These are phyloP conservation scores for Quillaja saponaria DNA, from an alignment of 306 rosid species.

Conservation along the genomic window DNA sequence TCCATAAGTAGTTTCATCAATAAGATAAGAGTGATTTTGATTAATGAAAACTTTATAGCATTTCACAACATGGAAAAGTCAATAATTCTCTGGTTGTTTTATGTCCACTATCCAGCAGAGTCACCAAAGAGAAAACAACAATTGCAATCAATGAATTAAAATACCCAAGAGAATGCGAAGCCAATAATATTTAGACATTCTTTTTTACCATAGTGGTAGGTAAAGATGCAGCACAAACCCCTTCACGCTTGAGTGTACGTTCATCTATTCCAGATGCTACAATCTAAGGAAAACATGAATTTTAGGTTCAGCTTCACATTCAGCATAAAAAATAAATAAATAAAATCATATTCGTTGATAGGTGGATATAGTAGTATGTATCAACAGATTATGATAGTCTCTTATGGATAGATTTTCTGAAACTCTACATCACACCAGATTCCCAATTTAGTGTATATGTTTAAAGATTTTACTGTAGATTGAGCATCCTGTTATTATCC, in stretches of 20 bases:
- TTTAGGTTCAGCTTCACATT: conserved; percentile 28
- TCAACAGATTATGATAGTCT: conserved; percentile 4
- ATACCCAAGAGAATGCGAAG: conserved; percentile 17
- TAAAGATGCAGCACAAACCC: conserved; percentile 97
- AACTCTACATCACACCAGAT: conserved; percentile 12
- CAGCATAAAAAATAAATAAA: neutral
- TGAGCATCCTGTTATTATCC: conserved; percentile 14
- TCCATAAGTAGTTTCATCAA: conserved; percentile 1
- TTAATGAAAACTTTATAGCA: no score
- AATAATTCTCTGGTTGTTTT: neutral
- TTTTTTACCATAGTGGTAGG: conserved; percentile 91
- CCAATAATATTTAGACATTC: conserved; percentile 1
- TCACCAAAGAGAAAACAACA: conserved; percentile 15
- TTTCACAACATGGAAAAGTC: no score
- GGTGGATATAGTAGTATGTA: conserved; percentile 12
- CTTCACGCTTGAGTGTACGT: conserved; percentile 97
- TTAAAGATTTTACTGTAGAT: conserved; percentile 5
- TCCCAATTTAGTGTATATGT: neutral
- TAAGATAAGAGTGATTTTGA: conserved; percentile 20
- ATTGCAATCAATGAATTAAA: conserved; percentile 4
- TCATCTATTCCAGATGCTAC: conserved; percentile 98
- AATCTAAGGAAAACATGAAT: conserved; percentile 52
- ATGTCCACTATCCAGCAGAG: conserved; percentile 7
- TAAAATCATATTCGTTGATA: conserved; percentile 6
- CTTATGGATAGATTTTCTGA: conserved; percentile 16